Base-by-base conservation (phyloP, 106 monocot genomes). In the Triglochin maritima region DNA sequence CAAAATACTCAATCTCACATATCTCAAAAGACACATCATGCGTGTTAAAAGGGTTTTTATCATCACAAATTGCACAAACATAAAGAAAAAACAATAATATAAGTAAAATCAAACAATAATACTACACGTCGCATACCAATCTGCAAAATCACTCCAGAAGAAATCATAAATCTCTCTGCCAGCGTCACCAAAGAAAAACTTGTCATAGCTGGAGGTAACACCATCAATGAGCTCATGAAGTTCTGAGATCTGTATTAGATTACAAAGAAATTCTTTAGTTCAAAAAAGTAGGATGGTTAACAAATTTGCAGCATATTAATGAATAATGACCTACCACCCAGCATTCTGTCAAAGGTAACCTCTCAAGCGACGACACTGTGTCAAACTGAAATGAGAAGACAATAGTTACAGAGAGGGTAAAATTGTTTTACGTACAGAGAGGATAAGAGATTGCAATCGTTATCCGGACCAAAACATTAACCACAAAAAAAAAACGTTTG, bases 101-200 rank as follows among this genome's bases (percentile, higher is more conserved):
- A 29, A 29, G 29, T 29, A 29, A 29, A 29, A 29, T 29, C 29
- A 1, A n/a, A n/a, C n/a, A n/a, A n/a, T n/a, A n/a, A 29, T 29
- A 29, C 1, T 29, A 29, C 29, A 29, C 1, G 29, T 29, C 0
- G 29, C 43, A 47, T 63, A 66, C 65, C 65, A 66, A 17, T 66
- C 65, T 84, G 91, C 96, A 82, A 96, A 96, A 71, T 88, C 87
- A 63, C 80, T 85, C 96, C 96, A 96, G 66, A 96, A 96, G 60
- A 91, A 96, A 82, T 88, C 86, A 77, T 96, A 96, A 55, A 90
- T 79, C 76, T 86, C 96, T 81, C 96, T 87, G 73, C 83, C 96
- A 77, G 91, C 96, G 80, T 96, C 96, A 49, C 85, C 83, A 66
- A 91, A 96, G 78, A 88, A 96, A 58, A 91, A 91, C 62, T 91